A percentile compares a stretch with the other conserved stretches of the same genome.
phyloP scores from a whole-genome alignment of 768 basidiomycete species.

The Tricholoma saponaceum region DNA sequence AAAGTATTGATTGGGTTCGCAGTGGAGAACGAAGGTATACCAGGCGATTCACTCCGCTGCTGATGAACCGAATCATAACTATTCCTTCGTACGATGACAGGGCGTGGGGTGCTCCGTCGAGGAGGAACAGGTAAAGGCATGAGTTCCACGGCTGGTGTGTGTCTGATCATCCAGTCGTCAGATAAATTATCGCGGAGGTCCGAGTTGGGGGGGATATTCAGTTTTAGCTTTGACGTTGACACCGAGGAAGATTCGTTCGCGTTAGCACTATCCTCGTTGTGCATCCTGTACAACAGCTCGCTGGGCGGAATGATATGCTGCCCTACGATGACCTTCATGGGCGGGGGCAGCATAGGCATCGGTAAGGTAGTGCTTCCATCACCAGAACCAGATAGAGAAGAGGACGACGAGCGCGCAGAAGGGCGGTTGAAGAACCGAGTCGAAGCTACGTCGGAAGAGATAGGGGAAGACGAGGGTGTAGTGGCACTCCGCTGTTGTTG shows the following conservation, averaged over 20 bases:
- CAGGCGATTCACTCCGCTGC: slow-evolving; percentile 28
- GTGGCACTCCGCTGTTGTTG: slow-evolving; percentile 42
- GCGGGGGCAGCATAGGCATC: neutral
- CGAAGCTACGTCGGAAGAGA: slow-evolving; percentile 54
- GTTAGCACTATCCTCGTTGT: slow-evolving; percentile 14
- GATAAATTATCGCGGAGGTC: too few species aligned
- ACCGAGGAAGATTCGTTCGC: neutral
- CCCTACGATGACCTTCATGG: slow-evolving; percentile 13
- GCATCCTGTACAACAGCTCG: slow-evolving; percentile 48
- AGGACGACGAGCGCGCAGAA: slow-evolving; percentile 49
- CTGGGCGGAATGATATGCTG: slow-evolving; percentile 54
- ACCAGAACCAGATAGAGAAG: slow-evolving; percentile 38
- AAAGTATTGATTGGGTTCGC: slow-evolving; percentile 45
- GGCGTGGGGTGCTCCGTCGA: slow-evolving; percentile 15
- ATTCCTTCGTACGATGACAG: neutral
- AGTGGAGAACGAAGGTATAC: slow-evolving; percentile 49
- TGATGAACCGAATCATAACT: slow-evolving; percentile 3
- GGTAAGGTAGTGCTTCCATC: slow-evolving; percentile 40
- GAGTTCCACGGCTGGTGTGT: slow-evolving; percentile 30
- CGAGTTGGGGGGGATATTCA: neutral
- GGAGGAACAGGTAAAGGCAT: slow-evolving; percentile 38
- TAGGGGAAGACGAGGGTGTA: slow-evolving; percentile 59
- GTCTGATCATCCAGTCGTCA: slow-evolving; percentile 31
- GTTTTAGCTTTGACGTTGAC: neutral
- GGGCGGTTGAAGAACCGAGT: slow-evolving; percentile 44